Evolutionary conservation across 768 basidiomycete genomes (phyloP).

Genomic region (Tulasnella sp.): DNA sequence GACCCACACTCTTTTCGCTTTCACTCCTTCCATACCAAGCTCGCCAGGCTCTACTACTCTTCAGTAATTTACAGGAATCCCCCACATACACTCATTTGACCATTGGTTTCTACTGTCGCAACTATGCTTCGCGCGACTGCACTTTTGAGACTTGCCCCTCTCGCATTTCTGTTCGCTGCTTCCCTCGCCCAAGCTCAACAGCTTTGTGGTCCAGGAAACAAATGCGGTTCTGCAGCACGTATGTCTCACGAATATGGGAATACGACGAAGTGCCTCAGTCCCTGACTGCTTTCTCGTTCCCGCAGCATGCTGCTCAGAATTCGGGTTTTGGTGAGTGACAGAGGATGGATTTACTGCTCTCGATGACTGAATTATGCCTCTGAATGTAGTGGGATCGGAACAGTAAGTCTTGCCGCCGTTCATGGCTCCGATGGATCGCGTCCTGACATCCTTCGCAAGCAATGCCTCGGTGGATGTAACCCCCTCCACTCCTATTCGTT

Average conservation of each 20-base stretch:
- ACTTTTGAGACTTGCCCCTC: conserved; percentile 2
- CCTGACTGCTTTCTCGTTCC: neutral
- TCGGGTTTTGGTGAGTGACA: conserved; percentile 40
- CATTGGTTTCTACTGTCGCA: neutral
- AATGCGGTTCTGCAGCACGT: conserved; percentile 5
- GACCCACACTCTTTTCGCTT: neutral
- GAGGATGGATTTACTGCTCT: conserved; percentile 16
- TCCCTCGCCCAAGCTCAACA: neutral
- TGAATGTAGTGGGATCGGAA: neutral
- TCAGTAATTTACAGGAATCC: neutral
- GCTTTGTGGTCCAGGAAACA: neutral
- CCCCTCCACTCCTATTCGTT: conserved; percentile 52
- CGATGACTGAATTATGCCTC: conserved; percentile 16
- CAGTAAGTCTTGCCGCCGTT: neutral
- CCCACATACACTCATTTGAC: neutral
- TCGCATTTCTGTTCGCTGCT: neutral
- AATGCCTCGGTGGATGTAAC: conserved; percentile 78
- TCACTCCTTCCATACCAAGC: neutral
- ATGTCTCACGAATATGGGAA: neutral
- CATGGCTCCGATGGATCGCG: neutral
- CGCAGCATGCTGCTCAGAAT: conserved; percentile 33
- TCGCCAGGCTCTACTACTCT: conserved; percentile 1
- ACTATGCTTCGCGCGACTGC: neutral
- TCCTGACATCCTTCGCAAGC: neutral
- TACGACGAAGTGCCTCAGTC: neutral